These are phyloP conservation scores for Malus orientalis DNA, from an alignment of 306 rosid species.

Conservation along the genomic window DNA sequence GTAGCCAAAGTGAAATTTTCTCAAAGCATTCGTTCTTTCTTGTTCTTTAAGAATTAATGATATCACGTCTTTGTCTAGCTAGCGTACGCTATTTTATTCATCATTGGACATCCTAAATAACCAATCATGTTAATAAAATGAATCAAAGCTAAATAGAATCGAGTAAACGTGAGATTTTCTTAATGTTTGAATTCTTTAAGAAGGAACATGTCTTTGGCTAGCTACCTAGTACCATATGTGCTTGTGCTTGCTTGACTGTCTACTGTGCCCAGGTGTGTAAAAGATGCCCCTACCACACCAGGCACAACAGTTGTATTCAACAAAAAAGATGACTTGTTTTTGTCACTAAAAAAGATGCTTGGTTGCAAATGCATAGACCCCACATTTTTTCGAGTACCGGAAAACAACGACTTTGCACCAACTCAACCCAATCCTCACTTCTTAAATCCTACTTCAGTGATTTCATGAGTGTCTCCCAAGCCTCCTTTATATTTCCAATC, in stretches of 20 bases:
- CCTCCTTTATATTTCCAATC: slow-evolving; percentile 19
- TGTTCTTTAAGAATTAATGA: too few species aligned
- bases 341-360: slow-evolving; percentile 35
- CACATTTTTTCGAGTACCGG: slow-evolving; percentile 45
- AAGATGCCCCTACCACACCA: neutral
- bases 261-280: neutral
- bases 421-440: slow-evolving; percentile 17
- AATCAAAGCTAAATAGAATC: too few species aligned
- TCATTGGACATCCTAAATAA: too few species aligned
- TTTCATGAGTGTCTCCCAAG: slow-evolving; percentile 49
- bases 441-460: slow-evolving; percentile 21
- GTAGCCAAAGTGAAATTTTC: too few species aligned
- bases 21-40: too few species aligned
- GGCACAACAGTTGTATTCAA: neutral
- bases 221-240: neutral
- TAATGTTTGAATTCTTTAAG: too few species aligned
- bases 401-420: slow-evolving; percentile 60
- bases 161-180: too few species aligned
- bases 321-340: slow-evolving; percentile 42
- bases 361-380: slow-evolving; percentile 46
- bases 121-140: too few species aligned
- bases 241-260: slow-evolving; percentile 13
- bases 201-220: neutral
- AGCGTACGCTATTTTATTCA: too few species aligned
- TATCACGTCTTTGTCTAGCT: too few species aligned